A percentile compares a stretch with the other conserved stretches of the same genome.
Evolutionary conservation across 73 alveolate genomes (phyloP).

Genomic region (Paramecium pentaurelia): DNA sequence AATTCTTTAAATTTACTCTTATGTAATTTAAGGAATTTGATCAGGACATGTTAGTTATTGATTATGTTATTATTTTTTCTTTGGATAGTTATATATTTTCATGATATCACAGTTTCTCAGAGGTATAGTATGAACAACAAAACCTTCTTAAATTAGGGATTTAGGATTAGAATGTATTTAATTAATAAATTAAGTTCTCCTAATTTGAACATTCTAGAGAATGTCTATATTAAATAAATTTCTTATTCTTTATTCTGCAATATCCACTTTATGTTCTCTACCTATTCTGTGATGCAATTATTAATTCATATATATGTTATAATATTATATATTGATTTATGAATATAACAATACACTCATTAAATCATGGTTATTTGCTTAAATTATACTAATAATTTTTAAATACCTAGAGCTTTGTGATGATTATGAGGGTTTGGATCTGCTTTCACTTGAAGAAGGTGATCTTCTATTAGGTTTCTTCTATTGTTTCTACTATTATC

Average conservation of each 20-base stretch:
- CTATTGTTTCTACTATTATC: neutral
- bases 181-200: neutral
- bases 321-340: neutral
- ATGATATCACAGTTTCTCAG: neutral
- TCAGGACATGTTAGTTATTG: neutral
- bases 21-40: neutral
- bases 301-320: neutral
- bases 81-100: neutral
- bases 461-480: constrained; percentile 29
- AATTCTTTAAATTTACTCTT: neutral
- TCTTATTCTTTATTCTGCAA: neutral
- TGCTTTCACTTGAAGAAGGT: constrained; percentile 23
- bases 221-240: neutral
- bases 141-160: neutral
- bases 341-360: constrained; percentile 14
- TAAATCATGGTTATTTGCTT: constrained; percentile 26
- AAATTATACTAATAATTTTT: neutral
- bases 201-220: neutral
- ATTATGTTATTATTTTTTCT: neutral
- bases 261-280: neutral
- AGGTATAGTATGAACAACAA: neutral
- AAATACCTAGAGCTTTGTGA: constrained; percentile 2
- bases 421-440: neutral
- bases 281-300: neutral
- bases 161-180: neutral